These are phyloP conservation scores for Bifiguratus adelaidae DNA, from an alignment of 192 early-diverging fungal species.

Conservation along the genomic window DNA sequence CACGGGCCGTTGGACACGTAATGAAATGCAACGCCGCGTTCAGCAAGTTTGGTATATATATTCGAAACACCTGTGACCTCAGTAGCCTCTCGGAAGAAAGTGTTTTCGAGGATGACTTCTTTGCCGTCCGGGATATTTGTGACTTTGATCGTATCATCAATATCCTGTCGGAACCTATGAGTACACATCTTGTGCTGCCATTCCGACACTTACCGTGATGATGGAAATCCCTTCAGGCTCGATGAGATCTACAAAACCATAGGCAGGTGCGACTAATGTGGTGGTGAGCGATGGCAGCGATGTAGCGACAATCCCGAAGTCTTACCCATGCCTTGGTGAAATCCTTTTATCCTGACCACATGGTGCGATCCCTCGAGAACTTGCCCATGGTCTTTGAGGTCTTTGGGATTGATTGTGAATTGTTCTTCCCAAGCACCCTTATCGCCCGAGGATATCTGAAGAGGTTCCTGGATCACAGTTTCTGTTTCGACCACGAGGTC, in stretches of 20 bases:
- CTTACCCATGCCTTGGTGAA: no score
- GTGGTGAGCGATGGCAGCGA: not conserved
- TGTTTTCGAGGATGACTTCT: conserved; percentile 51
- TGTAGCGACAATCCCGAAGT: no score
- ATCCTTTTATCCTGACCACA: not conserved
- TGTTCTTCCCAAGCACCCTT: conserved; percentile 12
- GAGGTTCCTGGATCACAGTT: no score
- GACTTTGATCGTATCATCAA: conserved; percentile 94
- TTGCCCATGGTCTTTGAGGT: conserved; percentile 10
- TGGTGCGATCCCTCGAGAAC: conserved; percentile 8
- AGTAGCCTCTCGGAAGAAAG: conserved; percentile 56
- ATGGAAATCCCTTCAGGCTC: conserved; percentile 65
- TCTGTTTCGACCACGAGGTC: no score
- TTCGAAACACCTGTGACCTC: conserved; percentile 74
- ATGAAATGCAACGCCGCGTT: conserved; percentile 54
- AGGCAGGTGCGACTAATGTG: conserved; percentile 10
- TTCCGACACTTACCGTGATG: conserved; percentile 39
- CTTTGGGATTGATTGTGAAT: conserved; percentile 4
- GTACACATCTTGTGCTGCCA: not conserved
- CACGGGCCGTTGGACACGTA: conserved; percentile 89
- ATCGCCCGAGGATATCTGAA: conserved; percentile 7
- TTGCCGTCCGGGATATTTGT: conserved; percentile 70
- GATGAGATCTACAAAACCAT: conserved; percentile 49
- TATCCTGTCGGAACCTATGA: conserved; percentile 25
- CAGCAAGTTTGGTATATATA: conserved; percentile 51